Percentiles rank a stretch among this genome's conserved stretches.
phyloP scores from a whole-genome alignment of 176 grass and related monocot species.

The Thalia dealbata region DNA sequence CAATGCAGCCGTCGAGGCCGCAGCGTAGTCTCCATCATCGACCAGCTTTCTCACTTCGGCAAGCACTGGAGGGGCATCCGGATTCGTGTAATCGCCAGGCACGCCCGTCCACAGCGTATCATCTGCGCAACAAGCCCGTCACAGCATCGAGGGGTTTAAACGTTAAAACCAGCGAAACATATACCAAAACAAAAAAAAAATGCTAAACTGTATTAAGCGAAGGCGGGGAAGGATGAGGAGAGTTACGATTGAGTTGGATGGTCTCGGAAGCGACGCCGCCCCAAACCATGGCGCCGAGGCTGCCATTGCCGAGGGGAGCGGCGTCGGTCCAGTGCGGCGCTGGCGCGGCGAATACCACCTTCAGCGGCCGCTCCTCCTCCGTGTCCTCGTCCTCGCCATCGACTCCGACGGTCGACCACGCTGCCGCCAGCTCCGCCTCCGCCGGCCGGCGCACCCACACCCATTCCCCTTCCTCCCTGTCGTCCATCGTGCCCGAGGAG shows the following conservation, averaged over 20 bases:
- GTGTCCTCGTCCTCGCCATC: not conserved
- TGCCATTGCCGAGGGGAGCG: constrained; percentile 64
- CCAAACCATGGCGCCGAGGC: constrained; percentile 81
- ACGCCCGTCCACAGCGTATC: constrained; percentile 90
- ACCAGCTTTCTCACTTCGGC: constrained; percentile 73
- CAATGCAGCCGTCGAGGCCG: constrained; percentile 57
- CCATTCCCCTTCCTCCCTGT: constrained; percentile 40
- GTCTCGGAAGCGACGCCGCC: constrained; percentile 64
- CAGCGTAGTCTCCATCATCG: constrained; percentile 53
- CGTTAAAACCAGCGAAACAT: not conserved
- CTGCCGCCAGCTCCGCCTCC: constrained; percentile 31
- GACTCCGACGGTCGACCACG: constrained; percentile 13
- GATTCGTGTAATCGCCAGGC: constrained; percentile 75
- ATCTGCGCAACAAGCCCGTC: constrained; percentile 33
- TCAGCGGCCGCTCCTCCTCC: constrained; percentile 34
- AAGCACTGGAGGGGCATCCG: constrained; percentile 53
- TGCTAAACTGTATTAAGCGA: no score
- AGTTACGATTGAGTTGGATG: constrained; percentile 83
- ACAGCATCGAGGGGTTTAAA: not conserved
- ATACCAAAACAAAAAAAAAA: not conserved
- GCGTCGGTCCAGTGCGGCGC: constrained; percentile 71
- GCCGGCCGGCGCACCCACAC: constrained; percentile 39
- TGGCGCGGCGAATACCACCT: constrained; percentile 55
- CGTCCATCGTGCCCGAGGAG: constrained; percentile 10
- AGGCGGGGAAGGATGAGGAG: not conserved